Evolutionary conservation across 2,329 filamentous ascomycete genomes (phyloP).

Genomic region (Sporothrix dimorphospora): DNA sequence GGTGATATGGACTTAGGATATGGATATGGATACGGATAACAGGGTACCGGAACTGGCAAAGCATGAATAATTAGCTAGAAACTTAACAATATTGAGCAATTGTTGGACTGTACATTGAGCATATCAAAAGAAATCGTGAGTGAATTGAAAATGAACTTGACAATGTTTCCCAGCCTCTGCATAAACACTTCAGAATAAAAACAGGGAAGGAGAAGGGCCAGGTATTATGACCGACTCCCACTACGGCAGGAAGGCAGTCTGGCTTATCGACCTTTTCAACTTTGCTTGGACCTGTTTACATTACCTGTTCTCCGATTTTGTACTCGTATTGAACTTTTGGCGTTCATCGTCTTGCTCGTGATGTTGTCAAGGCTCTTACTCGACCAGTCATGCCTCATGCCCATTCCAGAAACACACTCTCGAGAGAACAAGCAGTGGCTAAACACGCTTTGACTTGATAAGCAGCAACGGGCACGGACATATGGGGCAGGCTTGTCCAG

Average conservation of each 20-base stretch:
- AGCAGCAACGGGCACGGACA: background rate
- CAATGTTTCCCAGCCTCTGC: no score
- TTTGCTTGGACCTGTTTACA: background rate
- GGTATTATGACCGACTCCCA: no score
- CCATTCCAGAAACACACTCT: background rate
- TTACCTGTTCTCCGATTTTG: no score
- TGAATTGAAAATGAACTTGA: no score
- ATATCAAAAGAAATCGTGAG: no score
- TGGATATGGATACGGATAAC: no score
- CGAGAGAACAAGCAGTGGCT: background rate
- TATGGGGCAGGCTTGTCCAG: no score
- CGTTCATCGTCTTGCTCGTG: background rate
- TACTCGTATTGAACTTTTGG: background rate
- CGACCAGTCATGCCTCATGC: background rate
- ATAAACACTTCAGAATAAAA: no score
- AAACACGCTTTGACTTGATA: background rate
- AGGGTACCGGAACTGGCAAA: background rate
- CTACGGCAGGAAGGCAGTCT: no score
- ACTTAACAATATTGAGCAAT: background rate
- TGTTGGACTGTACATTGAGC: background rate
- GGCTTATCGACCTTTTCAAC: background rate
- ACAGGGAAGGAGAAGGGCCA: no score
- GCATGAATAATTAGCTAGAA: constrained; percentile 1
- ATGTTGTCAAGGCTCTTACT: background rate
- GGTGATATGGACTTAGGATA: background rate